phyloP scores from a whole-genome alignment of 2,329 filamentous ascomycete species.

The Monilinia polystroma region DNA sequence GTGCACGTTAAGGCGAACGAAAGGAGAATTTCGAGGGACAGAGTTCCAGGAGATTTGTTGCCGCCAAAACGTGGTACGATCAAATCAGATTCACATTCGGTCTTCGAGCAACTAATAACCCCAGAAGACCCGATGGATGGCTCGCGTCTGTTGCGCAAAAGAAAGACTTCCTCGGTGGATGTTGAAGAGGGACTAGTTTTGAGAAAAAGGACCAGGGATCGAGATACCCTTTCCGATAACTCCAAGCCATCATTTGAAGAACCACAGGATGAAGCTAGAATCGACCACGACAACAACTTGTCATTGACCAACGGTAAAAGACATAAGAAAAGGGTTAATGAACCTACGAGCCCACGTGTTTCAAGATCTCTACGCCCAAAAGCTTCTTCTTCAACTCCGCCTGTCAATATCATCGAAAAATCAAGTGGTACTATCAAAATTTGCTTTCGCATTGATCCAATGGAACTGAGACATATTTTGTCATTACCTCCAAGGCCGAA shows the following conservation, averaged over 20 bases:
- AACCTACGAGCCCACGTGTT: constrained; percentile 43
- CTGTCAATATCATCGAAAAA: constrained; percentile 43
- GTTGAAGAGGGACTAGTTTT: constrained; percentile 53
- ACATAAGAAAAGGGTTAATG: constrained; percentile 25
- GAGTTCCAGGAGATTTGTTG: constrained; percentile 68
- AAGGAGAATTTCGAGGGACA: constrained; percentile 60
- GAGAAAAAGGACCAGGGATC: constrained; percentile 49
- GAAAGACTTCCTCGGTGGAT: constrained; percentile 73
- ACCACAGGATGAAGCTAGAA: constrained; percentile 27
- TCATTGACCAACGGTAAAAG: constrained; percentile 29
- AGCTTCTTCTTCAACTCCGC: constrained; percentile 44
- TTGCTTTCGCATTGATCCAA: constrained; percentile 56
- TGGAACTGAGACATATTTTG: constrained; percentile 60
- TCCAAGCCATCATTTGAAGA: constrained; percentile 26
- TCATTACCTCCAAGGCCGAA: constrained; percentile 58
- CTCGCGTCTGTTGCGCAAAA: constrained; percentile 75
- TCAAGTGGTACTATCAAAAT: constrained; percentile 49
- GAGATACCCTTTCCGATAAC: constrained; percentile 29
- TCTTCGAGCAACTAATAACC: constrained; percentile 71
- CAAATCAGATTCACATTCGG: constrained; percentile 70
- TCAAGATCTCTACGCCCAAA: constrained; percentile 59
- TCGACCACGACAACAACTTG: constrained; percentile 22
- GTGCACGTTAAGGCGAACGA: constrained; percentile 38
- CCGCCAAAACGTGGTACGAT: constrained; percentile 64
- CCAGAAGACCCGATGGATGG: constrained; percentile 74